Evolutionary conservation across 495 filamentous ascomycete genomes (phyloP).

Genomic region (Tetracladium marchalianum): DNA sequence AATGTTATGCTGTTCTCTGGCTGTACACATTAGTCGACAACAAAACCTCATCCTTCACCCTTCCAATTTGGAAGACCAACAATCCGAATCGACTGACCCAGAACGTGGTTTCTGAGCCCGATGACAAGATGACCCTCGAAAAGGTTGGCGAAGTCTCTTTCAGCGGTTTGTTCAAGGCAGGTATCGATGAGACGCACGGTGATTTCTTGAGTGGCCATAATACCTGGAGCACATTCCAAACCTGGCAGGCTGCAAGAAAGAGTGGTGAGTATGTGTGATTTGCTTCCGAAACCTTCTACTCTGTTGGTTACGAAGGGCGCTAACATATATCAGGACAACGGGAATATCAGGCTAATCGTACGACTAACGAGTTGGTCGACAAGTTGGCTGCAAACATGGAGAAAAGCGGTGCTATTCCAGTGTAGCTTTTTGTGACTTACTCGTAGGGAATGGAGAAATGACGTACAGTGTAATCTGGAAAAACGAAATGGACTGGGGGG

Average conservation of each 20-base stretch:
- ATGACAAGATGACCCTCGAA: slow-evolving; percentile 2
- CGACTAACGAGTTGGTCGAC: slow-evolving; percentile 2
- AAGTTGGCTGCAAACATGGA: slow-evolving; percentile 1
- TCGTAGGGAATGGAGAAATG: too few relatives aligned
- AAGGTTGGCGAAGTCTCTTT: slow-evolving; percentile 1
- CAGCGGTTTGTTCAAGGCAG: slow-evolving; percentile 1
- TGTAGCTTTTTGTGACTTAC: not conserved
- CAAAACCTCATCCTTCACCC: not conserved
- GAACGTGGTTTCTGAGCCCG: not conserved
- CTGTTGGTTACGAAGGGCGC: not conserved
- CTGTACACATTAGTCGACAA: slow-evolving; percentile 3
- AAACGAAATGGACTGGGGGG: too few relatives aligned
- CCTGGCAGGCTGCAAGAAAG: slow-evolving; percentile 1
- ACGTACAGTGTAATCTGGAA: too few relatives aligned
- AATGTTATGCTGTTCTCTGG: slow-evolving; percentile 4
- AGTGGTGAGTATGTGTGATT: slow-evolving; percentile 3
- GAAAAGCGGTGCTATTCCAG: not conserved
- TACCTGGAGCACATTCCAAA: slow-evolving; percentile 2
- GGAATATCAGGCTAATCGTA: slow-evolving; percentile 1
- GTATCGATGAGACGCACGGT: slow-evolving; percentile 3
- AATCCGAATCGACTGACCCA: slow-evolving; percentile 4
- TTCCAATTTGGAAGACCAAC: slow-evolving; percentile 6
- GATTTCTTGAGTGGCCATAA: not conserved
- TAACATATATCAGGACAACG: not conserved
- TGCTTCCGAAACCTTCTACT: not conserved